Evolutionary conservation across 148 eudicot species (phyloP).

Genomic region (Silene conica): DNA sequence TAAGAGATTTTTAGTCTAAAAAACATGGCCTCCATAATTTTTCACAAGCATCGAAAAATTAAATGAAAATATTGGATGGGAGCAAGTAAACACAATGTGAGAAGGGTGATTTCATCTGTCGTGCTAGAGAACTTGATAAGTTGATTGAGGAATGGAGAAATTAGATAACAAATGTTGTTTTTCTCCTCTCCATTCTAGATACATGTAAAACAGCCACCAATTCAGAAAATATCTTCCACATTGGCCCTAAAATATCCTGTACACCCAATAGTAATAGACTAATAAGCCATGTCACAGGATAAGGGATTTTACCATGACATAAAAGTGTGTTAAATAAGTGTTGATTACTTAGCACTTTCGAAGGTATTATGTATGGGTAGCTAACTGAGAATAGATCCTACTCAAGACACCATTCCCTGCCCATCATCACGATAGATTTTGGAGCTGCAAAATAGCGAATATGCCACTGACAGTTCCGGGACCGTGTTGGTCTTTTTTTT

Average conservation of each 20-base stretch:
- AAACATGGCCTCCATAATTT: no score
- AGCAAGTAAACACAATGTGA: no score
- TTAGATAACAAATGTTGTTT: no score
- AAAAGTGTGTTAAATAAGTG: constrained; percentile 14
- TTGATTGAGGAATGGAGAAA: no score
- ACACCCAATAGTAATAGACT: constrained; percentile 27
- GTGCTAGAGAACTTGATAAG: no score
- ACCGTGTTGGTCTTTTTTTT: neutral
- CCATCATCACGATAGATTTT: constrained; percentile 44
- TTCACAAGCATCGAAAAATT: no score
- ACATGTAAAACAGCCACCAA: constrained; percentile 56
- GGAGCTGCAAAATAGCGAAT: constrained; percentile 7
- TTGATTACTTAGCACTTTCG: constrained; percentile 18
- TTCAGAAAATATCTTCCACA: constrained; percentile 53
- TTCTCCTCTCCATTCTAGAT: no score
- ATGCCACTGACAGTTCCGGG: constrained; percentile 13
- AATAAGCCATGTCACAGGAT: constrained; percentile 50
- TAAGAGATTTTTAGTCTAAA: no score
- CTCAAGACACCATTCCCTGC: constrained; percentile 40
- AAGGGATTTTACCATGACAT: constrained; percentile 42
- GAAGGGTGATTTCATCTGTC: no score
- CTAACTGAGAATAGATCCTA: constrained; percentile 29
- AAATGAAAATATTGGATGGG: no score
- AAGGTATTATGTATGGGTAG: constrained; percentile 34
- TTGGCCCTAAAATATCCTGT: constrained; percentile 48